These are phyloP conservation scores for Vanrija humicola DNA, from an alignment of 1,284 basidiomycete species.

Conservation along the genomic window DNA sequence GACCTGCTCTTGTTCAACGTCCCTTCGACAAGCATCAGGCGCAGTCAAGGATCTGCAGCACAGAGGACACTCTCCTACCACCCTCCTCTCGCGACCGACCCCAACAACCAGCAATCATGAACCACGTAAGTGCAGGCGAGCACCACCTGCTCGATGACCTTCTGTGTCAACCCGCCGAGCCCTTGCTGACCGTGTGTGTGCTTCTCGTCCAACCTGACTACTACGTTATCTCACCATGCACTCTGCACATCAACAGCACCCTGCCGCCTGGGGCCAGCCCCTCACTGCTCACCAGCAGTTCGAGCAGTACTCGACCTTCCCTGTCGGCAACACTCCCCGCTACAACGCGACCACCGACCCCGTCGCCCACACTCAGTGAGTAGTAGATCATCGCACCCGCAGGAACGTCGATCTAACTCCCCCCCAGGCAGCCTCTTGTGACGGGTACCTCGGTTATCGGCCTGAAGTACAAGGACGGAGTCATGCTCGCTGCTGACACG, in stretches of 20 bases:
- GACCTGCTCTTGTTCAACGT: no score
- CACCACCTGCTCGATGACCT: background rate
- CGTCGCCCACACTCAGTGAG: constrained; percentile 27
- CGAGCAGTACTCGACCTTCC: constrained; percentile 41
- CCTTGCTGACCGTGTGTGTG: background rate
- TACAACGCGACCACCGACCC: constrained; percentile 14
- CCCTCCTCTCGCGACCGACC: no score
- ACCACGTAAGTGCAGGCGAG: constrained; percentile 23
- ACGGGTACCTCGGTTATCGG: constrained; percentile 95
- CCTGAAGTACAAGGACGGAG: constrained; percentile 89
- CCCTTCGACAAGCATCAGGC: no score
- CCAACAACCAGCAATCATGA: constrained; percentile 12
- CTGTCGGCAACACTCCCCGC: constrained; percentile 13
- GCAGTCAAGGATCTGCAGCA: no score
- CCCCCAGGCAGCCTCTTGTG: constrained; percentile 79
- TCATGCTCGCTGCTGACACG: constrained; percentile 99
- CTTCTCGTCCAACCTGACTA: background rate
- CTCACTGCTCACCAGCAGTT: constrained; percentile 37
- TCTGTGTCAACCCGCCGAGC: background rate
- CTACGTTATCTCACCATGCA: background rate
- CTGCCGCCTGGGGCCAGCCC: constrained; percentile 46
- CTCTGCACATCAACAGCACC: constrained; percentile 28
- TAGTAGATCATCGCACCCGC: background rate
- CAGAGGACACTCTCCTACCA: no score
- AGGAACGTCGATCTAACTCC: background rate